phyloP scores from a whole-genome alignment of 2,329 filamentous ascomycete species.

The Nemania bipapillata region DNA sequence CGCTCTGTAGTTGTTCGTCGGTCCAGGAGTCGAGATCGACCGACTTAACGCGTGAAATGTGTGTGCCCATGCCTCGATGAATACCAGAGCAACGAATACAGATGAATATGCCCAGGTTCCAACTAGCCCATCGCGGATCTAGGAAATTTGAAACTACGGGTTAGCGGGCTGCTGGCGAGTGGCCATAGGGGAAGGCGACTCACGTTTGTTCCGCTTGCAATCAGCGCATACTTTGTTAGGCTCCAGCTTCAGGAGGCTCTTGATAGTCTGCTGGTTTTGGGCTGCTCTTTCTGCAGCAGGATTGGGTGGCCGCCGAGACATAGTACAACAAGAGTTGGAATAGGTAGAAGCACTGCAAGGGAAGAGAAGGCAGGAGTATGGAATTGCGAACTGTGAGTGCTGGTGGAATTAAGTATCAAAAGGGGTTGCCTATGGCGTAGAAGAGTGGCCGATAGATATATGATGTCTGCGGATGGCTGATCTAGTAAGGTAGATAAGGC shows the following conservation, averaged over 20 bases:
- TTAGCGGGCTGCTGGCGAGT: neutral
- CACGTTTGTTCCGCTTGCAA: constrained; percentile 98
- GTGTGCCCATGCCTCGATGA: constrained; percentile 97
- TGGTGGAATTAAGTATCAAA: constrained; percentile 3
- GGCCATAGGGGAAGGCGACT: constrained; percentile 49
- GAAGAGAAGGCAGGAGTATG: neutral
- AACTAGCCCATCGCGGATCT: constrained; percentile 99
- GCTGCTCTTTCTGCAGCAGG: constrained; percentile 86
- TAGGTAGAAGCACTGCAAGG: neutral
- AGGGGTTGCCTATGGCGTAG: constrained; percentile 19
- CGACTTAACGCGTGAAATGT: constrained; percentile 97
- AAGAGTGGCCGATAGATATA: constrained; percentile 23
- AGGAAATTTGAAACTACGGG: neutral
- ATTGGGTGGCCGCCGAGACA: constrained; percentile 83
- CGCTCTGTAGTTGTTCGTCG: constrained; percentile 94
- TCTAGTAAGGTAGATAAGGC: constrained; percentile 16
- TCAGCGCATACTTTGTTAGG: constrained; percentile 96
- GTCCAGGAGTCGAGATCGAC: constrained; percentile 99
- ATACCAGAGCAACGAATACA: constrained; percentile 99
- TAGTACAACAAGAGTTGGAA: constrained; percentile 53
- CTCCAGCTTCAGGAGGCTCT: constrained; percentile 93
- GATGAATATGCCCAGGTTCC: constrained; percentile 96
- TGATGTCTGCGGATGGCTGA: constrained; percentile 29
- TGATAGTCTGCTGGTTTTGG: constrained; percentile 93
- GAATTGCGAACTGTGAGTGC: constrained; percentile 1